Conservation (phyloP, 495 filamentous ascomycete genomes). For the Neurospora cerealis region DNA sequence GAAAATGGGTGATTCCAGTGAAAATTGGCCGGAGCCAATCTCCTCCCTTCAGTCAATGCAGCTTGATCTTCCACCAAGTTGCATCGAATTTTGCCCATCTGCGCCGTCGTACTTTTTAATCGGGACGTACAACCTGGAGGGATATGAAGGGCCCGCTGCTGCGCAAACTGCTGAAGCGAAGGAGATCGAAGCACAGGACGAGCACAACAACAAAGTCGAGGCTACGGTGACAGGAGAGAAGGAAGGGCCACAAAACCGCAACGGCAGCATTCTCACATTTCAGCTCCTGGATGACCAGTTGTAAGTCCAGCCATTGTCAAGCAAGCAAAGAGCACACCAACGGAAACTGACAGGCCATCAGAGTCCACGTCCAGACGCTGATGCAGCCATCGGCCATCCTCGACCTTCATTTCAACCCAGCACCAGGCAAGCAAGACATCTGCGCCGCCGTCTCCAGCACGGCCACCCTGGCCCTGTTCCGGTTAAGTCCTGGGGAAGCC, state of each 20-base stretch:
- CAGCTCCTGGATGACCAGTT: constrained; percentile 36
- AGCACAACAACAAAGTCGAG: constrained; percentile 20
- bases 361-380: constrained; percentile 37
- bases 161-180: neutral
- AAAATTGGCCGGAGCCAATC: constrained; percentile 7
- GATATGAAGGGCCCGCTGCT: constrained; percentile 20
- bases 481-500: constrained; percentile 19
- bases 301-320: constrained; percentile 33
- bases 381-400: constrained; percentile 62
- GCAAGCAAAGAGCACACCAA: constrained; percentile 1
- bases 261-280: constrained; percentile 64
- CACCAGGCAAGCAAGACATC: constrained; percentile 30
- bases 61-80: constrained; percentile 64
- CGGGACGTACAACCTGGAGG: constrained; percentile 76
- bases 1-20: constrained; percentile 1
- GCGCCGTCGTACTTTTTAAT: constrained; percentile 61
- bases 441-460: constrained; percentile 67
- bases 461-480: constrained; percentile 57
- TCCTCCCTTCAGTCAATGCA: constrained; percentile 30
- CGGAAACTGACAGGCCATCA: constrained; percentile 14
- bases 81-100: constrained; percentile 67
- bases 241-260: constrained; percentile 45
- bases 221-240: constrained; percentile 6
- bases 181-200: constrained; percentile 18
- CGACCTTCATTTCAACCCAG: constrained; percentile 73